These are phyloP conservation scores for Colletotrichum tabaci DNA, from an alignment of 2,329 filamentous ascomycete genomes.

Conservation along the genomic window DNA sequence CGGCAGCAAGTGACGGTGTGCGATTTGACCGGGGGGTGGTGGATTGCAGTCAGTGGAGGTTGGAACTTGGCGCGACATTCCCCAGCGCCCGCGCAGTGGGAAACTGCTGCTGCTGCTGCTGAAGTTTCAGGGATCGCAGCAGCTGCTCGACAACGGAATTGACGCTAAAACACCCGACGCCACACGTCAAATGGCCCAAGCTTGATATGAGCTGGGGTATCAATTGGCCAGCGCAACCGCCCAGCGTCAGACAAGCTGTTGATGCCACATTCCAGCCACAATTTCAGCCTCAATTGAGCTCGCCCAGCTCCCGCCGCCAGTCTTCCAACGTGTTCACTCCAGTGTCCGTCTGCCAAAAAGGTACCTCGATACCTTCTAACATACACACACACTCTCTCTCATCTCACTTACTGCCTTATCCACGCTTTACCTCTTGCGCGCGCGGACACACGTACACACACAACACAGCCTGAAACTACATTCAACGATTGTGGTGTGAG, in stretches of 20 bases:
- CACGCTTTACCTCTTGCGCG: conserved; percentile 3
- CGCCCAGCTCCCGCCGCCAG: conserved; percentile 6
- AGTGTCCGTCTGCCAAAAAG: conserved; percentile 7
- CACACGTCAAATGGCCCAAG: conserved; percentile 34
- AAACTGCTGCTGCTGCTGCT: conserved; percentile 30
- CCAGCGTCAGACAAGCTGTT: conserved; percentile 28
- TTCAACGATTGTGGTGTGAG: conserved; percentile 29
- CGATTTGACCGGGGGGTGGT: conserved; percentile 30
- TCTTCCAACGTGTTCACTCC: conserved; percentile 42
- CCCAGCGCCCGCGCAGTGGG: conserved; percentile 17
- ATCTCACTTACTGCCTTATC: conserved; percentile 19
- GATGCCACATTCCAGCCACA: conserved; percentile 41
- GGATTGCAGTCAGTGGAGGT: conserved; percentile 19
- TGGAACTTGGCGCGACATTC: conserved; percentile 9
- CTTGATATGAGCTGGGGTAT: not conserved
- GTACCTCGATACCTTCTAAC: conserved; percentile 28
- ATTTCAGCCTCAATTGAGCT: conserved; percentile 37
- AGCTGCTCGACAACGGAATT: conserved; percentile 23
- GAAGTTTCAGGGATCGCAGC: conserved; percentile 41
- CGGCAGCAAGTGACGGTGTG: conserved; percentile 40
- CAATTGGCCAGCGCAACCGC: conserved; percentile 22
- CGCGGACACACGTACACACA: not conserved
- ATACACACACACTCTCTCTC: not conserved
- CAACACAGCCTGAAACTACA: not conserved
- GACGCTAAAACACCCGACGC: conserved; percentile 36